Conservation (phyloP, 129 eudicot species). For the Erigeron canadensis region DNA sequence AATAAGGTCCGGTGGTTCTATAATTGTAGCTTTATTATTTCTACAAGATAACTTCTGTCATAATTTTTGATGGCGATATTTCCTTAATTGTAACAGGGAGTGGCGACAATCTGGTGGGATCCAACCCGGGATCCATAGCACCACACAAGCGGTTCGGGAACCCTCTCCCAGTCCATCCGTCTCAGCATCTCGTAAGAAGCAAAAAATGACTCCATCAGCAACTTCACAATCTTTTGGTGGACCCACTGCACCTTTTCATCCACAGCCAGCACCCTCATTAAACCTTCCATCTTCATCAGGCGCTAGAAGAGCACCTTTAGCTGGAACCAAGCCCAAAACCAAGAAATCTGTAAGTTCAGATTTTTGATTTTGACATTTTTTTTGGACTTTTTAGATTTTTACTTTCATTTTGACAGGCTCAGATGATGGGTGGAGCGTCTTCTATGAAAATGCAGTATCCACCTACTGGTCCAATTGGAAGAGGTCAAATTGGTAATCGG, state of each 20-base stretch:
- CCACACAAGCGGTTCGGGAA: constrained; percentile 66
- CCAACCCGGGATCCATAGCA: constrained; percentile 55
- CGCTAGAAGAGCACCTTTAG: constrained; percentile 68
- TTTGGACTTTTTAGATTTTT: constrained; percentile 8
- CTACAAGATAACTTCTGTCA: not conserved
- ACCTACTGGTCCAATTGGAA: constrained; percentile 53
- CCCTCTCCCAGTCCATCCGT: constrained; percentile 79
- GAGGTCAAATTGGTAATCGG: constrained; percentile 67
- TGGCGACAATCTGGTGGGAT: constrained; percentile 79
- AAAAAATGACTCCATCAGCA: constrained; percentile 61
- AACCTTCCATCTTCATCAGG: constrained; percentile 51
- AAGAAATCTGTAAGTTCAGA: constrained; percentile 67
- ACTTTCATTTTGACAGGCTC: constrained; percentile 44
- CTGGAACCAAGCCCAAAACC: constrained; percentile 63
- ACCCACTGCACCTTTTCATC: constrained; percentile 67
- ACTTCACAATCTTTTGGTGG: constrained; percentile 79
- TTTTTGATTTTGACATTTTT: not conserved
- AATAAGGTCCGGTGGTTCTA: constrained; percentile 59
- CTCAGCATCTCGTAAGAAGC: constrained; percentile 87
- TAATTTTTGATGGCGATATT: not conserved
- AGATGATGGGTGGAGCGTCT: constrained; percentile 52
- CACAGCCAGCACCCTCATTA: constrained; percentile 49
- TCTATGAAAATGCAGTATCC: constrained; percentile 59
- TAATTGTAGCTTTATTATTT: not conserved
- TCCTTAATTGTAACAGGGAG: constrained; percentile 45